Evolutionary conservation across 2,329 filamentous ascomycete genomes (phyloP), one percentile per base, ranked within the genome.

Genomic region (Pleoardoris graminearum): DNA sequence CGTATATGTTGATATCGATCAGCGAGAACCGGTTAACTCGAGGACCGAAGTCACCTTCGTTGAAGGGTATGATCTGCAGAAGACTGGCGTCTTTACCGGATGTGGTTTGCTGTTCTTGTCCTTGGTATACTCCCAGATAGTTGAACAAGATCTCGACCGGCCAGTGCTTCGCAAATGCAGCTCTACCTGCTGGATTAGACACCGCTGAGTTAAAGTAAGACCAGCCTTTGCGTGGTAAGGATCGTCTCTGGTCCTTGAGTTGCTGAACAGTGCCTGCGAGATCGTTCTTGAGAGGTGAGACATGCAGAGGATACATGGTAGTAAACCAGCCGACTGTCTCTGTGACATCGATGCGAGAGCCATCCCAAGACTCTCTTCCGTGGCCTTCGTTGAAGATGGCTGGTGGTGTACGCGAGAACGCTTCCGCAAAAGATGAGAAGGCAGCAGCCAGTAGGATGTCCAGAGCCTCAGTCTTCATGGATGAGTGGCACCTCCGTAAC

Each of bases 101-200:
- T 12, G 32, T 16, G 23, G 38, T 19, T 22, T 36, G 37, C n/a
- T 35, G 30, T 48, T 79, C 76, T 0, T 81, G 61, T 17, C 77
- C 74, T 37, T 79, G 75, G 6, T 77, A 63, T 0, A 74, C 74
- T 4, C 81, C 79, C 1, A 75, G 70, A 57, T 80, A 82, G 48
- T 75, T 82, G 60, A 85, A 83, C 43, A 82, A 75, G 44, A 85
- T 72, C 61, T 85, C 82, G 23, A 83, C 75, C 29, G 41, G 23
- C 7, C 39, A 21, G 7, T 30, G 32, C 3, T 32, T 21, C 4
- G 16, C 33, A 21, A 37, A 51, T 5, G 6, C 7, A 14, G 25
- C 16, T 19, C 23, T 10, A 4, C 48, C 48, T 29, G 30, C 2
- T 6, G 23, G 16, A 10, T 30, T 30, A n/a, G 45, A 25, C 14